Evolutionary conservation across 176 grass and related monocot genomes (phyloP), one percentile per base, ranked within the genome.

Genomic region (Carex myosuroides): DNA sequence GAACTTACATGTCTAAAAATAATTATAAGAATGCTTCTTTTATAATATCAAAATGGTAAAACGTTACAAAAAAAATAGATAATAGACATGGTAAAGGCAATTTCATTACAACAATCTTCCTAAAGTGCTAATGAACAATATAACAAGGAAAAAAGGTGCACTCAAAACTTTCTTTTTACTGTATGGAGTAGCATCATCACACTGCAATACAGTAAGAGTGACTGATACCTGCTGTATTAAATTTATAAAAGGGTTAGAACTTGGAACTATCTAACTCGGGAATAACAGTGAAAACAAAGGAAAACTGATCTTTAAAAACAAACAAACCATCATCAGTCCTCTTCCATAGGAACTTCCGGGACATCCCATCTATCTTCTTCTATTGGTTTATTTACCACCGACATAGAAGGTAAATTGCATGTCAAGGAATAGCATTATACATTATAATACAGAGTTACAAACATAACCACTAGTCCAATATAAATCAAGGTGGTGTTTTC

Each of bases 321-420:
- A 82, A 82, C 80, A 67, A 82, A 82, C 61, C 80, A 82, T 64
- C 5, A 65, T 68, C 64, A 97, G 52, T 97, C 89, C 52, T 97
- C 91, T 87, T 94, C 94, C 94, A 94, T 97, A 30, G 92, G 94
- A 13, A 97, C 92, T 44, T 92, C 83, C 17, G 94, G 94, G 7
- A 92, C 50, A 55, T 94, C 84, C 94, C 94, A 94, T 67, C 85
- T 90, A 64, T 92, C 94, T 87, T 97, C 94, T 26, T 92, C 85
- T 1, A 97, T 94, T 48, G 92, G 92, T 46, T 94, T 94, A 18
- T 84, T 94, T 62, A 94, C 85, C 11, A 97, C 85, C 13, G 83
- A 94, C 77, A 97, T 78, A 35, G 91, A 89, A 57, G 81, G 92
- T 97, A 87, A 65, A 90, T 57, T 50, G 11, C 39, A 62, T 0